Conservation (phyloP, 306 rosid genomes). For the Castanea mollissima region DNA sequence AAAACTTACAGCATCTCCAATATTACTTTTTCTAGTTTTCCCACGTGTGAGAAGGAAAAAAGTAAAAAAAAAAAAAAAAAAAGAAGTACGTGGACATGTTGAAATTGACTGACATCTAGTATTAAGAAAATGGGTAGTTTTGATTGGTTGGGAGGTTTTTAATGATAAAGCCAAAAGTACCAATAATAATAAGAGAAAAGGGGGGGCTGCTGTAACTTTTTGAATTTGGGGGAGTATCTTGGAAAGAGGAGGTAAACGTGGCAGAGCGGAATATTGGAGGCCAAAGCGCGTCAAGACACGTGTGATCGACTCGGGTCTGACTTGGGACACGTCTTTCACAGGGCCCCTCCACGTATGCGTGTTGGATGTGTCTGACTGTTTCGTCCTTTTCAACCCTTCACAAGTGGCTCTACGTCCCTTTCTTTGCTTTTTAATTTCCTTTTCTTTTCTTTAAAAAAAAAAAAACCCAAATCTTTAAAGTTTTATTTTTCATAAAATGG, state of each 20-base stretch:
- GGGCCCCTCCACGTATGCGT: slow-evolving; percentile 52
- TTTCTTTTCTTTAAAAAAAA: neutral
- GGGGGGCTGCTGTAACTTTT: neutral
- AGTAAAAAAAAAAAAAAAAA: too few species aligned
- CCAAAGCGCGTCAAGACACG: slow-evolving; percentile 59
- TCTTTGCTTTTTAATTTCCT: neutral
- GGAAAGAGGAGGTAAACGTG: slow-evolving; percentile 26
- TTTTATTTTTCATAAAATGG: too few species aligned
- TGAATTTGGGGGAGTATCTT: neutral
- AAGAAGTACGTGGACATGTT: too few species aligned
- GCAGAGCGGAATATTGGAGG: slow-evolving; percentile 13
- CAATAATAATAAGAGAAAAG: too few species aligned
- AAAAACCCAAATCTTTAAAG: too few species aligned
- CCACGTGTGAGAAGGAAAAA: too few species aligned
- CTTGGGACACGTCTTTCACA: slow-evolving; percentile 58
- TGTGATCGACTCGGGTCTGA: slow-evolving; percentile 49
- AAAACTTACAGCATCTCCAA: too few species aligned
- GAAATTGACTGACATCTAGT: too few species aligned
- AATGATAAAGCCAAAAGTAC: too few species aligned
- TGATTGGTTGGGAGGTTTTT: too few species aligned
- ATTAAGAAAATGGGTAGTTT: too few species aligned
- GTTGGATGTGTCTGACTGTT: slow-evolving; percentile 40
- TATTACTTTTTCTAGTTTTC: too few species aligned
- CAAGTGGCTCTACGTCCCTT: slow-evolving; percentile 33
- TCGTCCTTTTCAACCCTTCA: slow-evolving; percentile 35